These are phyloP conservation scores for Ophidiomyces ophidiicola DNA, from an alignment of 2,329 filamentous ascomycete species.

Conservation along the genomic window DNA sequence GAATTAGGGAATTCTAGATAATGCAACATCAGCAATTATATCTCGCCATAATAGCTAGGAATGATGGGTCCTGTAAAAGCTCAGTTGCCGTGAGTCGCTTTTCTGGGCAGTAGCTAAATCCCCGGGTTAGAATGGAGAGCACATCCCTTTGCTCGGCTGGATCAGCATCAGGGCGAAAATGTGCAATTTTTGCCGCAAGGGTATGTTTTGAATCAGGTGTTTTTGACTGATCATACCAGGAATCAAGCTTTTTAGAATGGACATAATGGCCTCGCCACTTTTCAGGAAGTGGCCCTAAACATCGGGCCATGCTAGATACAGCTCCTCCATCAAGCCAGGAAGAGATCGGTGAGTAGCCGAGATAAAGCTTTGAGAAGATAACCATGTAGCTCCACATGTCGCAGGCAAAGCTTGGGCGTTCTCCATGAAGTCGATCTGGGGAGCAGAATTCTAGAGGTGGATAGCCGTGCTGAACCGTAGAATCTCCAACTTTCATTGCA, in stretches of 20 bases:
- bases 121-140: constrained; percentile 17
- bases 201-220: not conserved
- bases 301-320: constrained; percentile 16
- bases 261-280: constrained; percentile 18
- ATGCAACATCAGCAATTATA: too few species aligned
- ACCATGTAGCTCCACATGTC: constrained; percentile 25
- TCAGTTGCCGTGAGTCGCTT: constrained; percentile 19
- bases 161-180: constrained; percentile 4
- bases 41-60: constrained; percentile 21
- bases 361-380: constrained; percentile 20
- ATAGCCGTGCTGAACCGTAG: constrained; percentile 10
- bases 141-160: constrained; percentile 9
- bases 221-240: constrained; percentile 21
- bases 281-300: constrained; percentile 20
- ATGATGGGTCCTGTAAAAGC: constrained; percentile 21
- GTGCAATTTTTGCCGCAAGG: not conserved
- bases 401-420: constrained; percentile 20
- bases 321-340: constrained; percentile 15
- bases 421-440: constrained; percentile 20
- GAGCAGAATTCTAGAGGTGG: constrained; percentile 19
- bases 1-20: too few species aligned
- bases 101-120: constrained; percentile 19
- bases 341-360: constrained; percentile 17
- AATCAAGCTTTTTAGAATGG: constrained; percentile 15
- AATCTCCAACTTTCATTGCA: constrained; percentile 18